A percentile compares a stretch with the other conserved stretches of the same genome.
These are phyloP conservation scores for Misopates orontium DNA, from an alignment of 257 asterid species.

Conservation along the genomic window DNA sequence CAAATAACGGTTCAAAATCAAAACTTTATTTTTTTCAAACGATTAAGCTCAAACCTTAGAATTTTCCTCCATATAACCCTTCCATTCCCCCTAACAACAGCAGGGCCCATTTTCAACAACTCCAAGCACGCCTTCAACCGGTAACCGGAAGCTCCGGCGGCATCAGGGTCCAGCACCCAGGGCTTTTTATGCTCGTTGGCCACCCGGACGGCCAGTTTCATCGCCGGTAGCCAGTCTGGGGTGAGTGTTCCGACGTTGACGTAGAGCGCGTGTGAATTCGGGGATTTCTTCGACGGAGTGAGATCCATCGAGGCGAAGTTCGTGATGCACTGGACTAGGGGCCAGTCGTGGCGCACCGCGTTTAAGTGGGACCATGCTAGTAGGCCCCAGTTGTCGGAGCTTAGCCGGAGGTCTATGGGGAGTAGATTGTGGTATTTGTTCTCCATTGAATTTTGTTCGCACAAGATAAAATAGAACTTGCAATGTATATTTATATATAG, in stretches of 20 bases:
- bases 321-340: slow-evolving; percentile 86
- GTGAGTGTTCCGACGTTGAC: slow-evolving; percentile 82
- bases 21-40: too few relatives aligned
- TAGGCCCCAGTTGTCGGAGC: too few relatives aligned
- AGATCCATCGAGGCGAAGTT: slow-evolving; percentile 91
- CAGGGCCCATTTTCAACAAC: slow-evolving; percentile 58
- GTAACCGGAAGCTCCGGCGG: slow-evolving; percentile 76
- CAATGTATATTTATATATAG: too few relatives aligned
- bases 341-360: slow-evolving; percentile 49
- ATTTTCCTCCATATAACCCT: slow-evolving; percentile 50
- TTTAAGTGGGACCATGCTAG: slow-evolving; percentile 59
- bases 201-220: slow-evolving; percentile 71
- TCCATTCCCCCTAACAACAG: slow-evolving; percentile 90
- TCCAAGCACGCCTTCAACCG: slow-evolving; percentile 78
- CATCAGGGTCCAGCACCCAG: slow-evolving; percentile 97
- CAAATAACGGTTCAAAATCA: too few relatives aligned
- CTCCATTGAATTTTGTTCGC: too few relatives aligned
- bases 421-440: too few relatives aligned
- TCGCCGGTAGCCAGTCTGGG: slow-evolving; percentile 77
- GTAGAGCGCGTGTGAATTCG: slow-evolving; percentile 87
- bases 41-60: too few relatives aligned
- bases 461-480: too few relatives aligned
- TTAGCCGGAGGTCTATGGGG: too few relatives aligned
- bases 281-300: slow-evolving; percentile 70
- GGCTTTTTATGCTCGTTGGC: slow-evolving; percentile 57